phyloP scores from a whole-genome alignment of 768 basidiomycete species.

The Panellus pusillus region DNA sequence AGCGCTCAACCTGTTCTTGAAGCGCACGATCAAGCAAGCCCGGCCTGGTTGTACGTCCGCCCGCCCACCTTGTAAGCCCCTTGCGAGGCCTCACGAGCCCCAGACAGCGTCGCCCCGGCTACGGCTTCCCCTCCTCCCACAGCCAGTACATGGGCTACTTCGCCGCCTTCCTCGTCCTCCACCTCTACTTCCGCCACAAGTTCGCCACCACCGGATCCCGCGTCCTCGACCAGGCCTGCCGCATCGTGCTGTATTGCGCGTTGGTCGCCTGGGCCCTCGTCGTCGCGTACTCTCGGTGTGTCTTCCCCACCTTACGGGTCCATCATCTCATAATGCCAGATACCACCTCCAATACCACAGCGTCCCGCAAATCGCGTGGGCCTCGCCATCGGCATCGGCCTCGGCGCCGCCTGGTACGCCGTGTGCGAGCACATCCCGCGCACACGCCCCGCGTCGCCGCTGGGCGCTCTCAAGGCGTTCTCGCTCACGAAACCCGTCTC shows the following conservation, averaged over 20 bases:
- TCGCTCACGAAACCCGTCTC: constrained; percentile 59
- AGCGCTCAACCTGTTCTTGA: constrained; percentile 66
- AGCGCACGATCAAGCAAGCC: constrained; percentile 64
- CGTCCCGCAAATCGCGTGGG: constrained; percentile 72
- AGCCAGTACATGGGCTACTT: constrained; percentile 93
- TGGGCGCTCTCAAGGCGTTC: constrained; percentile 49
- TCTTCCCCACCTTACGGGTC: neutral
- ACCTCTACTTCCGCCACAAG: constrained; percentile 68
- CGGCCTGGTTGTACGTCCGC: constrained; percentile 59
- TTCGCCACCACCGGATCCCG: constrained; percentile 54
- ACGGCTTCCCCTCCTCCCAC: constrained; percentile 87
- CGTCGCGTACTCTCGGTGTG: constrained; percentile 81
- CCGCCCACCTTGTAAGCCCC: neutral
- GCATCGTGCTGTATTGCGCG: constrained; percentile 45
- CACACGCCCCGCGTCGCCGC: constrained; percentile 48
- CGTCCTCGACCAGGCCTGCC: constrained; percentile 54
- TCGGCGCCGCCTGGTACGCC: constrained; percentile 57
- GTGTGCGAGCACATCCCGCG: constrained; percentile 60
- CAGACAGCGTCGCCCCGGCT: constrained; percentile 66
- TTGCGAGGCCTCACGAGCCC: neutral
- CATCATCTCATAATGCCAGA: constrained; percentile 36
- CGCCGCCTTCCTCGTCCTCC: constrained; percentile 70
- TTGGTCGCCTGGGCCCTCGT: constrained; percentile 56
- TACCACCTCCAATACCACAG: constrained; percentile 75
- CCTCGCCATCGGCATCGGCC: constrained; percentile 55